Conservation (phyloP, 1,284 basidiomycete genomes). For the Melanopsichium pennsylvanicum region DNA sequence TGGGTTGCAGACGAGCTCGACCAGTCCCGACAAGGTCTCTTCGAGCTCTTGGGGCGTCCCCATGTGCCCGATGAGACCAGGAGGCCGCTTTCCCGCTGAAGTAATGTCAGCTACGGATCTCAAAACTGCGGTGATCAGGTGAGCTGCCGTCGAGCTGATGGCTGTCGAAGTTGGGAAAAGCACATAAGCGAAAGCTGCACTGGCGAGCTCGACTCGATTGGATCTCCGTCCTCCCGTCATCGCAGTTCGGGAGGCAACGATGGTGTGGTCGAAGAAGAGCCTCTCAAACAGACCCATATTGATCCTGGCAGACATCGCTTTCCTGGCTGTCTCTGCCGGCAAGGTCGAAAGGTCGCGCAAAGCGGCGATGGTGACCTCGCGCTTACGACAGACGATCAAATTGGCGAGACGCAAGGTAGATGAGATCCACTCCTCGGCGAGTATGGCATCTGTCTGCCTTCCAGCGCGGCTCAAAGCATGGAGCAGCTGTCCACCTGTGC, state of each 20-base stretch:
- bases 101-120: slow-evolving; percentile 30
- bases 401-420: slow-evolving; percentile 73
- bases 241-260: slow-evolving; percentile 36
- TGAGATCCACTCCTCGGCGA: slow-evolving; percentile 75
- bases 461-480: slow-evolving; percentile 73
- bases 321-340: slow-evolving; percentile 36
- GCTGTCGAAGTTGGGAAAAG: slow-evolving; percentile 37
- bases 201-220: slow-evolving; percentile 43
- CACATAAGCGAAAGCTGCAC: slow-evolving; percentile 43
- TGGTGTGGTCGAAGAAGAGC: slow-evolving; percentile 50
- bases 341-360: slow-evolving; percentile 40
- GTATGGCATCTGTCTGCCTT: slow-evolving; percentile 74
- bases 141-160: slow-evolving; percentile 51
- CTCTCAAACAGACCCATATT: slow-evolving; percentile 47
- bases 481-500: slow-evolving; percentile 73
- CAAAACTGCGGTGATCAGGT: slow-evolving; percentile 51
- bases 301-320: slow-evolving; percentile 22
- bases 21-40: slow-evolving; percentile 39
- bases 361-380: slow-evolving; percentile 30
- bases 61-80: slow-evolving; percentile 56
- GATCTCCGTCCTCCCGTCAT: slow-evolving; percentile 27
- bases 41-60: slow-evolving; percentile 64
- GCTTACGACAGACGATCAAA: slow-evolving; percentile 40
- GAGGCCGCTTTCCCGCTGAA: slow-evolving; percentile 15
- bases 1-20: slow-evolving; percentile 66